Conservation (phyloP, 306 rosid genomes). For the Casuarina cunninghamiana region DNA sequence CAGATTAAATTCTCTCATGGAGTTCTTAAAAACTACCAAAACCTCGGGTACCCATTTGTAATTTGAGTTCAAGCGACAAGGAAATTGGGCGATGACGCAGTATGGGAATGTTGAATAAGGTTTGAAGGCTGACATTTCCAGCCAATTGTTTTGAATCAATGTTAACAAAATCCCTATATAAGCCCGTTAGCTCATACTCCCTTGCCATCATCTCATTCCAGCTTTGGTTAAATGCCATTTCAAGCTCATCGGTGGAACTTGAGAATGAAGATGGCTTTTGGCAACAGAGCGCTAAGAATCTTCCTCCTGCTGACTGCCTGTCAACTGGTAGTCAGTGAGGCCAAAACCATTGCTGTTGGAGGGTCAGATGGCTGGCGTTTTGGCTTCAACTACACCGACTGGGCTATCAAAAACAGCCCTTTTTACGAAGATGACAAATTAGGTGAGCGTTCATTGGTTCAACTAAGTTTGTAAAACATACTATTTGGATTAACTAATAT, state of each 20-base stretch:
- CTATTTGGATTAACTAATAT: no score
- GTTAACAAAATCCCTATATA: not conserved
- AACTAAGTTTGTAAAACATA: no score
- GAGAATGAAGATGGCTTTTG: constrained; percentile 22
- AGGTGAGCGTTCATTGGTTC: constrained; percentile 16
- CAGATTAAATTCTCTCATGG: no score
- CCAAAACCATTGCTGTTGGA: constrained; percentile 55
- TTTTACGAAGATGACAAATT: constrained; percentile 54
- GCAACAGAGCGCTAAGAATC: constrained; percentile 21
- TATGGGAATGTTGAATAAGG: no score
- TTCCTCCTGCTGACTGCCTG: constrained; percentile 33
- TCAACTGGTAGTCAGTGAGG: constrained; percentile 26
- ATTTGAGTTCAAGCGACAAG: no score
- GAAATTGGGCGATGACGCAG: no score
- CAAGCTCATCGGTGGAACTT: not conserved
- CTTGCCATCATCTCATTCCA: not conserved
- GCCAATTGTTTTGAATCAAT: no score
- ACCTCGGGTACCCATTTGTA: no score
- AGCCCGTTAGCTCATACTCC: not conserved
- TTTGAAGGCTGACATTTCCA: no score
- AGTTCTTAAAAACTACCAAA: no score
- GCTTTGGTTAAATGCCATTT: not conserved
- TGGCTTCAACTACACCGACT: constrained; percentile 64
- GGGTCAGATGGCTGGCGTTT: constrained; percentile 66
- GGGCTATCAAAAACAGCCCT: constrained; percentile 61